phyloP scores from a whole-genome alignment of 345 rosid genomes.

The Eucalyptus regnans region DNA sequence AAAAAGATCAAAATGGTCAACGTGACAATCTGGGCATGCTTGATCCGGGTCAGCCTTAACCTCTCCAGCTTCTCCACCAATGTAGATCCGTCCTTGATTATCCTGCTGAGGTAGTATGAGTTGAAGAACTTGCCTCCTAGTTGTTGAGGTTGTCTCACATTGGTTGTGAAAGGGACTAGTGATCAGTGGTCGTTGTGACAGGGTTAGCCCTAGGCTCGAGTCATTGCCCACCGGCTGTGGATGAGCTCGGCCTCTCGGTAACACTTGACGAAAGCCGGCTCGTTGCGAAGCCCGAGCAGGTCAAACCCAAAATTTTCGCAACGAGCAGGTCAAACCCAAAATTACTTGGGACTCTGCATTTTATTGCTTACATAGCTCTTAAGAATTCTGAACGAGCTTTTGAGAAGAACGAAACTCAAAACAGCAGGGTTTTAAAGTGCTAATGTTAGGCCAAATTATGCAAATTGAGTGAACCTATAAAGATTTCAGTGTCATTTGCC shows the following conservation, averaged over 20 bases:
- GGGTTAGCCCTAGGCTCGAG: constrained; percentile 91
- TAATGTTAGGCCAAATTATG: neutral
- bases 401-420: neutral
- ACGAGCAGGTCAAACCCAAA: constrained; percentile 82
- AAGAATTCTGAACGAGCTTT: neutral
- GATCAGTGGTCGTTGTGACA: neutral
- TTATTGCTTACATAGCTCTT: neutral
- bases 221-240: constrained; percentile 95
- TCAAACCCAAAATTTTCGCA: constrained; percentile 91
- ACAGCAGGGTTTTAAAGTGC: constrained; percentile 18
- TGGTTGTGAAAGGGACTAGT: no score
- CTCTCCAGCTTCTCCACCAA: constrained; percentile 62
- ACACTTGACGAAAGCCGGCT: constrained; percentile 91
- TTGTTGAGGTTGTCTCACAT: no score
- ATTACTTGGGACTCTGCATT: constrained; percentile 78
- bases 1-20: constrained; percentile 82
- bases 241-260: constrained; percentile 94
- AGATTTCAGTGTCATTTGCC: neutral
- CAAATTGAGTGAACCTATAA: neutral
- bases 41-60: constrained; percentile 74
- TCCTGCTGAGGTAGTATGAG: constrained; percentile 45
- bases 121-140: constrained; percentile 57
- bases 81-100: constrained; percentile 32
- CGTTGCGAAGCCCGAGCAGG: constrained; percentile 72
- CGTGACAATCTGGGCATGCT: constrained; percentile 86